Evolutionary conservation across 495 filamentous ascomycete species (phyloP), one percentile per base, ranked within the genome.

Genomic region (Penicillium coffeae): DNA sequence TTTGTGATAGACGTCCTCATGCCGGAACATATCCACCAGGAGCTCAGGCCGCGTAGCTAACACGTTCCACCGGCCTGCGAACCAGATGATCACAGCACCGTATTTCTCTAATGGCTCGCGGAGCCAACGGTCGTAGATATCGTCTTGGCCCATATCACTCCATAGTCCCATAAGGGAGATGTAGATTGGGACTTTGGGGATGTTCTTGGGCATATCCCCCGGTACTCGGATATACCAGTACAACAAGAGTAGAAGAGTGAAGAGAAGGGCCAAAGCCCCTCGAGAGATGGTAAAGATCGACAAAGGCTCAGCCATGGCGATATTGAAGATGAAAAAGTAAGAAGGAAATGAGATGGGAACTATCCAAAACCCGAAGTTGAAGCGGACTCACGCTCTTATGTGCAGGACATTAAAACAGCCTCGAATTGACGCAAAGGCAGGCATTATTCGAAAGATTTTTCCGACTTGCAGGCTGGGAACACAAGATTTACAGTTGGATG

Each of bases 41-140:
- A 65, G 72, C 1, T 59, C 42, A 0, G 75, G 71, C 19, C 56
- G 48, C 4, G 53, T 60, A 1, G 69, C 57, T 1, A 73, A 65
- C 6, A 74, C 47, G 22, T 65, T 72, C 71, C 71, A 74, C 15
- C 55, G 58, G 8, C 67, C 71, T 3, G 57, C 70, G 44, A 70
- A 63, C 58, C 66, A 79, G 38, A 76, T 59, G 33, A 68, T 62
- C 4, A 79, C 74, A 0, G 72, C 73, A 8, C 75, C 75, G 41
- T 77, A 58, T 32, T 56, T 48, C 16, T 59, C 58, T 0, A 64
- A 47, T 3, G 64, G 64, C 16, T 44, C 30, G 0, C 60, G 48
- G 2, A 68, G 57, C 60, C 60, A 68, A 1, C 51, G 52, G 18
- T 66, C 54, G 47, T 56, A 68, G 33, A 66, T 66, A 10, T 54